Evolutionary conservation across 805 yeast genomes (phyloP).

Genomic region (Pichia phayaonensis): DNA sequence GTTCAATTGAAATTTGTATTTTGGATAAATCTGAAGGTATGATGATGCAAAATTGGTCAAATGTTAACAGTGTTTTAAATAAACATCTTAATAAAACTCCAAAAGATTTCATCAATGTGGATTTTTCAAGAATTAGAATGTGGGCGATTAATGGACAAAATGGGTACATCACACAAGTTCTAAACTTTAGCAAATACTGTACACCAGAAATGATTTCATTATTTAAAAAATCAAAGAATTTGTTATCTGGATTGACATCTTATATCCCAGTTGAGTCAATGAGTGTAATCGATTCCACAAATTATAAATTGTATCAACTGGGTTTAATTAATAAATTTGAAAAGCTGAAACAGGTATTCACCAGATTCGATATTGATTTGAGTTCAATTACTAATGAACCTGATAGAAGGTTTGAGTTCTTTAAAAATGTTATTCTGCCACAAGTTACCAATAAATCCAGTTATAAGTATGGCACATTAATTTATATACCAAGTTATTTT

Average conservation of each 20-base stretch:
- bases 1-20: conserved; percentile 77
- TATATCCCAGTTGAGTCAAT: conserved; percentile 41
- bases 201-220: conserved; percentile 79
- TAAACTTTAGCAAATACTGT: conserved; percentile 64
- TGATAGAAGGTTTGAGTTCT: conserved; percentile 73
- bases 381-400: conserved; percentile 56
- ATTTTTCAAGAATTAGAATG: conserved; percentile 85
- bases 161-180: conserved; percentile 62
- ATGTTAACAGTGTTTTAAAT: conserved; percentile 56
- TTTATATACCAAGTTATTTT: conserved; percentile 79
- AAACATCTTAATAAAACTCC: conserved; percentile 73
- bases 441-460: conserved; percentile 54
- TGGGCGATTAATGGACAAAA: conserved; percentile 87
- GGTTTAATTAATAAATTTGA: conserved; percentile 31
- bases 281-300: conserved; percentile 47
- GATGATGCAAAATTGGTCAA: conserved; percentile 91
- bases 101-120: conserved; percentile 59
- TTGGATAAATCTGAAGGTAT: conserved; percentile 81
- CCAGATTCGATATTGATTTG: conserved; percentile 49
- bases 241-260: conserved; percentile 49
- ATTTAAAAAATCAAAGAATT: conserved; percentile 34
- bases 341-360: conserved; percentile 60
- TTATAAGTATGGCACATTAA: conserved; percentile 65
- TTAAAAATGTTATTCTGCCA: conserved; percentile 67
- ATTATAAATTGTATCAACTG: conserved; percentile 28